Evolutionary conservation across 176 grass and related monocot genomes (phyloP).

Genomic region (Phragmites australis): DNA sequence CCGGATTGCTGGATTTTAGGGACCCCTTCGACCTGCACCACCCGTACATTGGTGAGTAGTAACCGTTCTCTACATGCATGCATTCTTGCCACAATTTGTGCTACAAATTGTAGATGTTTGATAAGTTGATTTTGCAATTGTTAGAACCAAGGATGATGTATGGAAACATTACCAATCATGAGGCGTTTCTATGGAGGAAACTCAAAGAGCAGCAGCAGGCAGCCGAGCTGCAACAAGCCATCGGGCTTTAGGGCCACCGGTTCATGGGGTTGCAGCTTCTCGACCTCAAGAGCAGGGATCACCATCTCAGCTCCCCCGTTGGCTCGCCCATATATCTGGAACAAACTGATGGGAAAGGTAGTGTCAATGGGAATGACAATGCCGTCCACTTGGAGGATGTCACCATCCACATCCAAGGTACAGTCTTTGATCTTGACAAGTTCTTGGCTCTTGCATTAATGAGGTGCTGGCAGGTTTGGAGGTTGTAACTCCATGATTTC

Average conservation of each 20-base stretch:
- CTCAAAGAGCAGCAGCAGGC: not conserved
- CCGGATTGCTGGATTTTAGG: constrained; percentile 54
- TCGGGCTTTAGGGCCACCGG: not conserved
- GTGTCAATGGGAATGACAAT: not conserved
- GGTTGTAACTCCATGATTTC: too few species aligned
- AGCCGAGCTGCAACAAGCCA: constrained; percentile 1
- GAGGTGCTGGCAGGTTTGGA: too few species aligned
- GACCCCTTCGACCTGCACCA: constrained; percentile 59
- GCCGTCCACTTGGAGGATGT: not conserved
- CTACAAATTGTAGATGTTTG: not conserved
- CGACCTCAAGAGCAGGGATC: not conserved
- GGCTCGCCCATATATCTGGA: not conserved
- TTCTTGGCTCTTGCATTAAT: not conserved
- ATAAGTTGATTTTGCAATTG: not conserved
- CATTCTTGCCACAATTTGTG: not conserved
- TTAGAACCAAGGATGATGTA: constrained; percentile 10
- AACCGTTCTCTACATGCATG: not conserved
- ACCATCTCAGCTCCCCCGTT: not conserved
- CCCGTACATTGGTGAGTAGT: not conserved
- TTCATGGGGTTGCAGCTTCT: constrained; percentile 16
- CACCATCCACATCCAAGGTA: not conserved
- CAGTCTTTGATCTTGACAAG: not conserved
- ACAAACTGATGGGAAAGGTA: not conserved
- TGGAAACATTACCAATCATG: not conserved
- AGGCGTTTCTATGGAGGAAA: not conserved